Evolutionary conservation across 192 early-diverging fungal genomes (phyloP).

Genomic region (Coemansia sp.): DNA sequence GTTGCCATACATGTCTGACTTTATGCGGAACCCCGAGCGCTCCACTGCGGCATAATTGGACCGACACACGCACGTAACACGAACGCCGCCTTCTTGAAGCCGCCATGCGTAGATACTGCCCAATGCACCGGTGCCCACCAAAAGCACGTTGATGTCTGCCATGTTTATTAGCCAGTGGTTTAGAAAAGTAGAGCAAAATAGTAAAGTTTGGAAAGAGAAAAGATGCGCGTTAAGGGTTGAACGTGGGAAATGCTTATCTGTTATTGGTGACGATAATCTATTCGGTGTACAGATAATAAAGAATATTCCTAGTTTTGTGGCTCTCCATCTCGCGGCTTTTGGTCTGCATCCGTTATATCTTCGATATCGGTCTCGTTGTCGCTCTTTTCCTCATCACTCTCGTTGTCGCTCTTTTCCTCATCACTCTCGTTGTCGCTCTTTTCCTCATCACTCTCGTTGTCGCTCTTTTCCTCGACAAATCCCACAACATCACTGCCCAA

Average conservation of each 20-base stretch:
- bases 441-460: neutral
- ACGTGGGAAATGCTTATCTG: neutral
- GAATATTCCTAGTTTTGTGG: neutral
- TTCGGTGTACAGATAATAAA: neutral
- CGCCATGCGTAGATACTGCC: slow-evolving; percentile 68
- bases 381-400: neutral
- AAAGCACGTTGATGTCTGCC: slow-evolving; percentile 22
- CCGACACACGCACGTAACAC: slow-evolving; percentile 65
- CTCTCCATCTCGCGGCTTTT: neutral
- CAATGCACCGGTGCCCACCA: slow-evolving; percentile 72
- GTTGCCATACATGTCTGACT: slow-evolving; percentile 58
- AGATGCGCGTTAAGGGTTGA: neutral
- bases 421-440: neutral
- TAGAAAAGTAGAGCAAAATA: neutral
- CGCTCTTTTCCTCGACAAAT: neutral
- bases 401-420: neutral
- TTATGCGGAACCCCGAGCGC: slow-evolving; percentile 58
- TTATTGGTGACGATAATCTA: neutral
- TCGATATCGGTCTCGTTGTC: neutral
- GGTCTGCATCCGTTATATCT: neutral
- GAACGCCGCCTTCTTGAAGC: slow-evolving; percentile 50
- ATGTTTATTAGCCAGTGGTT: neutral
- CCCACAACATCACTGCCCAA: neutral
- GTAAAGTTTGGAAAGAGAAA: neutral
- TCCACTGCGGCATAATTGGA: slow-evolving; percentile 64